Evolutionary conservation across 2,329 filamentous ascomycete species (phyloP).

Genomic region (Daldinia sp.): DNA sequence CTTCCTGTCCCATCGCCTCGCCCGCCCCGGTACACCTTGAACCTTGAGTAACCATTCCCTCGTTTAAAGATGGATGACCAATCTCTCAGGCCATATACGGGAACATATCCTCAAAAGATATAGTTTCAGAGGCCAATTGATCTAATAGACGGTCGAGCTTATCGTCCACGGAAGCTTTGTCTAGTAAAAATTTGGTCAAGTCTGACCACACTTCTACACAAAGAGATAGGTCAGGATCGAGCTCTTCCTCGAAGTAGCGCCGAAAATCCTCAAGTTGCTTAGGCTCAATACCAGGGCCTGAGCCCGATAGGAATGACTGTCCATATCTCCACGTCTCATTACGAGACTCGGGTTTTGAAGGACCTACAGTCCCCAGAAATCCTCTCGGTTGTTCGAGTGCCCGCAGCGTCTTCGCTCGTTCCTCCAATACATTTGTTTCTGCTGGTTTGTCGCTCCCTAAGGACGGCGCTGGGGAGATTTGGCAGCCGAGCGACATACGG

Average conservation of each 20-base stretch:
- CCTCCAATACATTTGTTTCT: neutral
- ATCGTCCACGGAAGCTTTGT: neutral
- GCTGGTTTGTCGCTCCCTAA: neutral
- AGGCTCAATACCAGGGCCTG: conserved; percentile 11
- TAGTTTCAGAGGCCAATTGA: neutral
- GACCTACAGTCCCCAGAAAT: neutral
- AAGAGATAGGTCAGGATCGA: conserved; percentile 9
- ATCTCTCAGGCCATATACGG: too few species aligned
- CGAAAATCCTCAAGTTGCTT: conserved; percentile 16
- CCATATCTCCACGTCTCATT: neutral
- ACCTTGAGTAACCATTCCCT: too few species aligned
- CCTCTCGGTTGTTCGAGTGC: conserved; percentile 16
- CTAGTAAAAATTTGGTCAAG: neutral
- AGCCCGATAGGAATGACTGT: conserved; percentile 11
- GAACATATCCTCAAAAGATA: neutral
- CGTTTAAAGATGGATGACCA: too few species aligned
- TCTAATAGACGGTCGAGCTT: neutral
- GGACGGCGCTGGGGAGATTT: neutral
- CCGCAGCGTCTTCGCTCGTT: conserved; percentile 14
- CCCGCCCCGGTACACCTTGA: neutral
- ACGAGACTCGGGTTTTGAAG: neutral
- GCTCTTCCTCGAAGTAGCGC: conserved; percentile 15
- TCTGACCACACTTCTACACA: conserved; percentile 16
- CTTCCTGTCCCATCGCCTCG: neutral
- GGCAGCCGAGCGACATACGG: neutral